These are phyloP conservation scores for Flaveria floridana DNA, from an alignment of 140 eudicot species.

Conservation along the genomic window DNA sequence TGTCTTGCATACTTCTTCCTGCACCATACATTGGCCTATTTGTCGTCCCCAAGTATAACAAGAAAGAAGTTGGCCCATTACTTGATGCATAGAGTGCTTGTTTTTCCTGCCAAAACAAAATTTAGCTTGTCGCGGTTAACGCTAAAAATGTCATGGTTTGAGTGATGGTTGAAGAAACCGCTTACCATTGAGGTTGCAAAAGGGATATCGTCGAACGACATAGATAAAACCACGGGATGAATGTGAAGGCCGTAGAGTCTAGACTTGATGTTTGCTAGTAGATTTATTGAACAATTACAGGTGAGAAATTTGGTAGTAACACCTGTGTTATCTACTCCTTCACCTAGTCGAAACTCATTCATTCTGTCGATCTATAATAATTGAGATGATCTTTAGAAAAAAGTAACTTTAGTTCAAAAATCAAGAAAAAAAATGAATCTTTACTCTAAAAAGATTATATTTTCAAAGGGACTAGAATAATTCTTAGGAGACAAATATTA, in stretches of 20 bases:
- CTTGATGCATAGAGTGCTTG: conserved; percentile 49
- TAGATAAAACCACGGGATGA: conserved; percentile 46
- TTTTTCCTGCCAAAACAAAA: conserved; percentile 38
- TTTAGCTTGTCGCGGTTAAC: conserved; percentile 2
- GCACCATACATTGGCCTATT: conserved; percentile 82
- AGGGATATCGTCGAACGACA: conserved; percentile 52
- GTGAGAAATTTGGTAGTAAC: conserved; percentile 62
- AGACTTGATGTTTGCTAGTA: conserved; percentile 63
- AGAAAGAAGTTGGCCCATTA: conserved; percentile 40
- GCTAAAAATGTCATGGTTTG: not conserved
- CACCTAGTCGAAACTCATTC: conserved; percentile 51
- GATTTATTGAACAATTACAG: conserved; percentile 49
- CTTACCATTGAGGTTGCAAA: conserved; percentile 59
- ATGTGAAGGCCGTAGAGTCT: conserved; percentile 69
- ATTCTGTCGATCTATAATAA: conserved; percentile 47
- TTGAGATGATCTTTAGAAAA: not conserved
- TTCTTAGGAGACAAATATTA: too few species aligned
- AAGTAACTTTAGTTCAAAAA: too few species aligned
- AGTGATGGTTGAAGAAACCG: not conserved
- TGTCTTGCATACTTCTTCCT: conserved; percentile 76
- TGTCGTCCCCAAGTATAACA: conserved; percentile 45
- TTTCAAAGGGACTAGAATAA: too few species aligned
- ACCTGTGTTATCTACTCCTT: conserved; percentile 81
- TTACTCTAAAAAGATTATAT: too few species aligned
- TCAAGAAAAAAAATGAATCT: not conserved